A percentile compares a stretch with the other conserved stretches of the same genome.
Evolutionary conservation across 2,329 filamentous ascomycete genomes (phyloP).

Genomic region (Fusarium sp.): DNA sequence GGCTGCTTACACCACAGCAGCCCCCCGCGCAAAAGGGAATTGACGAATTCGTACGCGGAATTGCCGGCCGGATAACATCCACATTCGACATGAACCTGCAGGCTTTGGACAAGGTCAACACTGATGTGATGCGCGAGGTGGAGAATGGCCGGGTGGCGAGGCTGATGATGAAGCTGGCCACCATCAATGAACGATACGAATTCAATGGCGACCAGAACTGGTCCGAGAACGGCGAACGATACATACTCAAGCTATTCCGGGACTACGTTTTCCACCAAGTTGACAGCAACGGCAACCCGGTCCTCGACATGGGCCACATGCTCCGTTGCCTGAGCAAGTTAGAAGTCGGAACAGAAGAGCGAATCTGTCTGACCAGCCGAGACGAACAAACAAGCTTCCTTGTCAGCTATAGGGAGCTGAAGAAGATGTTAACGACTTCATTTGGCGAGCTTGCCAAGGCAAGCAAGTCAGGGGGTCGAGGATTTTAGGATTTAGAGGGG

Average conservation of each 20-base stretch:
- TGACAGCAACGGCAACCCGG: constrained; percentile 83
- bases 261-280: constrained; percentile 99
- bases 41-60: constrained; percentile 81
- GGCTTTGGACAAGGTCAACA: constrained; percentile 78
- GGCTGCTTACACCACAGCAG: constrained; percentile 79
- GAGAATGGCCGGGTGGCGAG: constrained; percentile 91
- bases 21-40: constrained; percentile 73
- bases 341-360: constrained; percentile 89
- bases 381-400: constrained; percentile 92
- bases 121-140: constrained; percentile 80
- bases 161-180: constrained; percentile 82
- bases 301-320: constrained; percentile 89
- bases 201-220: constrained; percentile 81
- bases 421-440: constrained; percentile 68
- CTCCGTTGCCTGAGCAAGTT: constrained; percentile 89
- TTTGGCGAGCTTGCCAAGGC: constrained; percentile 70
- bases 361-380: constrained; percentile 84
- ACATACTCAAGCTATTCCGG: constrained; percentile 92
- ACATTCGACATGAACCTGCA: constrained; percentile 85
- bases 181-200: constrained; percentile 91
- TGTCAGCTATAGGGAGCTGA: constrained; percentile 91
- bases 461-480: constrained; percentile 50
- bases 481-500: constrained; percentile 45
- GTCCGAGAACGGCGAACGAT: constrained; percentile 93
- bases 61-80: constrained; percentile 80